Evolutionary conservation across 768 basidiomycete species (phyloP), one percentile per base, ranked within the genome.

Genomic region (Melanogaster broomeanus): DNA sequence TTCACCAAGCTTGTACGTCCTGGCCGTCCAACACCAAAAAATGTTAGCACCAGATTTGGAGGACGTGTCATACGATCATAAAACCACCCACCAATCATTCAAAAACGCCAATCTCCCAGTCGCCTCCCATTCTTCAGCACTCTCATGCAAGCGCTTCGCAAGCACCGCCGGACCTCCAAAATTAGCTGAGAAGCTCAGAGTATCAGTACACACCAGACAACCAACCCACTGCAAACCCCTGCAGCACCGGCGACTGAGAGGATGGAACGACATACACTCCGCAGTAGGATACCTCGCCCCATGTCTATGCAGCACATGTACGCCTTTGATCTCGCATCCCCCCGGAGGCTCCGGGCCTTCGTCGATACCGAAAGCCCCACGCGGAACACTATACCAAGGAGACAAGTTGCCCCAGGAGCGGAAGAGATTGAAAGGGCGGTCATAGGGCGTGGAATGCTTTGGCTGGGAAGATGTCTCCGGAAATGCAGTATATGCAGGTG

Each of bases 1-100:
- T 73, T 87, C 85, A 13, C 94, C 95, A 3, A 98, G 81, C 60
- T 90, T 89, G 70, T 93, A 95, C 6, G 87, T 85, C 94, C 90
- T 91, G 55, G 55, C 40, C 12, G 25, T 33, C 13, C 9, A 15
- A 13, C 6, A 7, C 16, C 10, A 39, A n/a, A 28, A 35, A 38
- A 25, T 3, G 13, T 58, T 30, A 57, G 21, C 18, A 33, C 6
- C 15, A n/a, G 12, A 13, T 16, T 4, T 16, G 0, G 13, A 21
- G 53, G 7, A 61, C n/a, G n/a, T n/a, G n/a, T n/a, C n/a, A n/a
- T 41, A 51, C 43, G 7, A 7, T 39, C 28, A 60, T 57, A 64
- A 21, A 27, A 24, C 24, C 19, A 48, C 80, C 31, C 42, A 89
- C 93, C 93, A 97, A 25, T 79, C 77, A 62, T 93, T 92, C 72